Percentiles rank a stretch among this genome's conserved stretches.
Conservation (phyloP, 2,329 filamentous ascomycete genomes). For the Colletotrichum gigasporum region DNA sequence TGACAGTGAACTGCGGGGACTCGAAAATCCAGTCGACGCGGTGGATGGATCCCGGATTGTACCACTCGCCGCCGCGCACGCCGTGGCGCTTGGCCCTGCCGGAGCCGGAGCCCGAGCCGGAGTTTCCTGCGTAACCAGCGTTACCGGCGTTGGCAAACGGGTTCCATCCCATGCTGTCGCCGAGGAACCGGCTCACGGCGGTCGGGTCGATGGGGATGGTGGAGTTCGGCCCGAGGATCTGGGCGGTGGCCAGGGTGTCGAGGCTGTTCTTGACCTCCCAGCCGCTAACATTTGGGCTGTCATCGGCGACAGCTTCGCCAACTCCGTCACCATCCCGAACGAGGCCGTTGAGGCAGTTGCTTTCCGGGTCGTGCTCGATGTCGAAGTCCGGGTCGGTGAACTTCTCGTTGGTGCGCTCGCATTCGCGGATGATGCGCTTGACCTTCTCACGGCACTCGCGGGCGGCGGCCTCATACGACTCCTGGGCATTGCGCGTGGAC, state of each 20-base stretch:
- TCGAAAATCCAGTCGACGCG: slow-evolving; percentile 55
- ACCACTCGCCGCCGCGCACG: slow-evolving; percentile 30
- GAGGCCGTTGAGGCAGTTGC: slow-evolving; percentile 49
- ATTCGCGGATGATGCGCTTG: slow-evolving; percentile 50
- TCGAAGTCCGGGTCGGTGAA: slow-evolving; percentile 56
- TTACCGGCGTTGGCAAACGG: background rate
- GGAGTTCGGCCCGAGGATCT: slow-evolving; percentile 34
- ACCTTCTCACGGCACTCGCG: slow-evolving; percentile 51
- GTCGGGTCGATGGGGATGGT: slow-evolving; percentile 34
- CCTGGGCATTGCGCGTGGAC: slow-evolving; percentile 56
- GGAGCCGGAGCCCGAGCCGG: background rate
- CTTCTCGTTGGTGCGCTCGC: slow-evolving; percentile 54
- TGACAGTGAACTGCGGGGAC: slow-evolving; percentile 49
- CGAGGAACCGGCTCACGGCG: slow-evolving; percentile 34
- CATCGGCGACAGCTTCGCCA: slow-evolving; percentile 11
- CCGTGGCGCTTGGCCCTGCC: slow-evolving; percentile 14
- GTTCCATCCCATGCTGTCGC: slow-evolving; percentile 1
- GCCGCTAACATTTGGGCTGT: slow-evolving; percentile 27
- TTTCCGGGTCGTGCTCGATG: slow-evolving; percentile 47
- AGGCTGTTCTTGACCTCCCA: slow-evolving; percentile 37
- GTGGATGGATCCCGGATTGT: slow-evolving; percentile 49
- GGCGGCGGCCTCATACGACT: slow-evolving; percentile 53
- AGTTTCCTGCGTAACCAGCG: no score
- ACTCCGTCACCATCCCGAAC: slow-evolving; percentile 28
- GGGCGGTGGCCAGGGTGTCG: slow-evolving; percentile 34